Conservation (phyloP, 1,139 yeast species). For the Protomyces gravidus region DNA sequence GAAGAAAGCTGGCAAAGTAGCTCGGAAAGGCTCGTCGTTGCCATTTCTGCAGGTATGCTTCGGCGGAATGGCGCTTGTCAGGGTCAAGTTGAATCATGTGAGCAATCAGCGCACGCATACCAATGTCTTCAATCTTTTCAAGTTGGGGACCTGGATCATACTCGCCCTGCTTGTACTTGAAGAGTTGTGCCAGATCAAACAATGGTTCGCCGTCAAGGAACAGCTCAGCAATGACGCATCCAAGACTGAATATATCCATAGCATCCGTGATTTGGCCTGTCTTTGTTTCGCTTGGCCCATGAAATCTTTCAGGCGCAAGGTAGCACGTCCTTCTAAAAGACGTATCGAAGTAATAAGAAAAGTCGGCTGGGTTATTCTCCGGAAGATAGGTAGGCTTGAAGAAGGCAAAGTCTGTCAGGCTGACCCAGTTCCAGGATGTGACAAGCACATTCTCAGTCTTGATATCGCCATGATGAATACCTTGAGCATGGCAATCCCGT, state of each 20-base stretch:
- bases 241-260: conserved; percentile 61
- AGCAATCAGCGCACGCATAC: conserved; percentile 51
- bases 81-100: conserved; percentile 67
- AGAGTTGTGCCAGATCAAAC: conserved; percentile 79
- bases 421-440: conserved; percentile 85
- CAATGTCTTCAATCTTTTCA: conserved; percentile 50
- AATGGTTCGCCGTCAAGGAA: conserved; percentile 81
- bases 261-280: conserved; percentile 50
- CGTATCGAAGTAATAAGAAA: conserved; percentile 85
- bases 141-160: conserved; percentile 44
- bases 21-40: conserved; percentile 57
- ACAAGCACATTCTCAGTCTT: conserved; percentile 83
- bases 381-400: conserved; percentile 83
- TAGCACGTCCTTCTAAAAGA: conserved; percentile 83
- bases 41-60: conserved; percentile 51
- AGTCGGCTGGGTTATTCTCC: conserved; percentile 92
- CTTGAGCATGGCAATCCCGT: conserved; percentile 58
- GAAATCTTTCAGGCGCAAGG: conserved; percentile 89
- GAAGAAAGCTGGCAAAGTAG: conserved; percentile 64
- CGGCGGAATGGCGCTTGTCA: conserved; percentile 53
- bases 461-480: conserved; percentile 72
- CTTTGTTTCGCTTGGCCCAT: conserved; percentile 38
- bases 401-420: conserved; percentile 76
- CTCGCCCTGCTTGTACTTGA: conserved; percentile 70
- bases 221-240: conserved; percentile 83